These are phyloP conservation scores for Glycine latifolia DNA, from an alignment of 306 rosid genomes.

Conservation along the genomic window DNA sequence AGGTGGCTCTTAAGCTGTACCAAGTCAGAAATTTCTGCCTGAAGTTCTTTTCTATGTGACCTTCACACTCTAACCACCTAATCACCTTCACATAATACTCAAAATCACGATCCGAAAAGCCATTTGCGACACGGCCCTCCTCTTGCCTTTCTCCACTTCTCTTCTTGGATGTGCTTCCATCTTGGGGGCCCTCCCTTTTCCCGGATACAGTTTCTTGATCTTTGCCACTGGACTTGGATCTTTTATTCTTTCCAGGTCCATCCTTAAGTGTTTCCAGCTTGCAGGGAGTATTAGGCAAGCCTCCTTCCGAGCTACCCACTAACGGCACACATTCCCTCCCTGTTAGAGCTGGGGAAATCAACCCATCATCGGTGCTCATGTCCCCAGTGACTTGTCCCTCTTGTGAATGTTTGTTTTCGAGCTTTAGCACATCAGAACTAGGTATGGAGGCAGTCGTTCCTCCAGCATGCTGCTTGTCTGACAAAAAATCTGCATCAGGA, in stretches of 20 bases:
- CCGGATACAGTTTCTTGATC: constrained; percentile 68
- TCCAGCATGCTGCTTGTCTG: constrained; percentile 60
- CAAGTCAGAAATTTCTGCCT: constrained; percentile 96
- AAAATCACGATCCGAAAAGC: constrained; percentile 62
- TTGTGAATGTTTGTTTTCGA: constrained; percentile 57
- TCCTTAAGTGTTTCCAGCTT: constrained; percentile 76
- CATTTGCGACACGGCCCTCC: constrained; percentile 59
- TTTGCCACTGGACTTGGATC: constrained; percentile 68
- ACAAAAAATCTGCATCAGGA: constrained; percentile 63
- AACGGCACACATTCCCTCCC: constrained; percentile 72
- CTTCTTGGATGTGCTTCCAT: constrained; percentile 83
- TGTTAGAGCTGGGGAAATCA: constrained; percentile 61
- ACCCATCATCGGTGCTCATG: constrained; percentile 65
- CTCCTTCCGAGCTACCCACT: constrained; percentile 63
- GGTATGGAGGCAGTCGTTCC: constrained; percentile 52
- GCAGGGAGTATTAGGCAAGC: constrained; percentile 87
- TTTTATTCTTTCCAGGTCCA: constrained; percentile 69
- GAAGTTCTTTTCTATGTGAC: constrained; percentile 91
- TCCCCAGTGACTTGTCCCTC: constrained; percentile 68
- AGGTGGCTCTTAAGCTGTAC: constrained; percentile 90
- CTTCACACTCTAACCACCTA: constrained; percentile 92
- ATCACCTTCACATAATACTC: constrained; percentile 91
- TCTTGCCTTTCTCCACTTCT: constrained; percentile 66
- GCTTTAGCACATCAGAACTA: constrained; percentile 55
- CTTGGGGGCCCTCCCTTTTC: constrained; percentile 72